Evolutionary conservation across 2,329 filamentous ascomycete species (phyloP).

Genomic region (Beauveria asiatica): DNA sequence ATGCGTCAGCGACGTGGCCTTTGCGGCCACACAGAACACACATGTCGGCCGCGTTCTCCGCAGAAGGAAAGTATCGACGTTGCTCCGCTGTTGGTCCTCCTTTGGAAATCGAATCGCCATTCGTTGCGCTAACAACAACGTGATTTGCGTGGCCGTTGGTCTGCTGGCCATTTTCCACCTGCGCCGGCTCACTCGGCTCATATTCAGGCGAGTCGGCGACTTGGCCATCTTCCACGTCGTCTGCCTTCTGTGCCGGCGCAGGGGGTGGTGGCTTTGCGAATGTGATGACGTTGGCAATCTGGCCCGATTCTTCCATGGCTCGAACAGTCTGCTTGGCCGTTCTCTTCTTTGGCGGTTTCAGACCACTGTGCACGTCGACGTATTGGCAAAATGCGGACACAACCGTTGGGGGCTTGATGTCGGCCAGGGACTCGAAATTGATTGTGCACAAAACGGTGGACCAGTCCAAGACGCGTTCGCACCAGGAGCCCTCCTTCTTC

Average conservation of each 20-base stretch:
- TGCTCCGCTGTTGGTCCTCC: slow-evolving; percentile 19
- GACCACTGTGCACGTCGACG: slow-evolving; percentile 21
- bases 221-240: background rate
- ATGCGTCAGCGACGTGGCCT: slow-evolving; percentile 37
- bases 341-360: slow-evolving; percentile 23
- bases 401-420: slow-evolving; percentile 18
- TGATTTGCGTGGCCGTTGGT: background rate
- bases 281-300: slow-evolving; percentile 14
- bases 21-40: slow-evolving; percentile 44
- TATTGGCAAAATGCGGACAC: slow-evolving; percentile 23
- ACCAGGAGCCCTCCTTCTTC: slow-evolving; percentile 10
- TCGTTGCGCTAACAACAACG: background rate
- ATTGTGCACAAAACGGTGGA: slow-evolving; percentile 10
- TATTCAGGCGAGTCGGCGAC: slow-evolving; percentile 8
- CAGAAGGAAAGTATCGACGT: slow-evolving; percentile 43
- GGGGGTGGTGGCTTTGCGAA: background rate
- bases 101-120: slow-evolving; percentile 13
- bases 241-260: background rate
- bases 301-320: slow-evolving; percentile 19
- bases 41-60: slow-evolving; percentile 31
- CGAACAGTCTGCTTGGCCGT: slow-evolving; percentile 23
- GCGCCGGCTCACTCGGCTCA: slow-evolving; percentile 5
- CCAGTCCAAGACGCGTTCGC: slow-evolving; percentile 6
- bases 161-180: slow-evolving; percentile 3
- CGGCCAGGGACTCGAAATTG: slow-evolving; percentile 18